Conservation (phyloP, 179 eudicot species). For the Amaranthus tricolor region DNA sequence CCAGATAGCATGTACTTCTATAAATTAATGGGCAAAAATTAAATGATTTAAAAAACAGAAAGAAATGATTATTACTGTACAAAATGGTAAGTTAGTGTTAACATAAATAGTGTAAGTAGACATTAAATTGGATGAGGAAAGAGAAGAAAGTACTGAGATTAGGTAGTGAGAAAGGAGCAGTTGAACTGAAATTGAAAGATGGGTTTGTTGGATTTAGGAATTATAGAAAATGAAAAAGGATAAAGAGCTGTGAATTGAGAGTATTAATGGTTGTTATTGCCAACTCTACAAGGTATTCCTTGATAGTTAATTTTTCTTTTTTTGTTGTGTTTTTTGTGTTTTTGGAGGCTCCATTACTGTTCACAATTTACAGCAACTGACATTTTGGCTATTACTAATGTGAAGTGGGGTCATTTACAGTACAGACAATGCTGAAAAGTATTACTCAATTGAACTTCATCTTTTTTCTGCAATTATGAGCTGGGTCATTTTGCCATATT, state of each 20-base stretch:
- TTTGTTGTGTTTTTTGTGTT: constrained; percentile 3
- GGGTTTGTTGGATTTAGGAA: constrained; percentile 9
- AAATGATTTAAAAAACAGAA: constrained; percentile 19
- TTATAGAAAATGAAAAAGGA: constrained; percentile 8
- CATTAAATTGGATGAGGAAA: constrained; percentile 19
- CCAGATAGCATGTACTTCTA: background rate
- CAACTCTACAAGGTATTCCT: constrained; percentile 81
- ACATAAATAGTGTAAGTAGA: background rate
- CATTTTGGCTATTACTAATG: background rate
- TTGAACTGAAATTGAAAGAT: constrained; percentile 24
- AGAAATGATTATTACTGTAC: constrained; percentile 19
- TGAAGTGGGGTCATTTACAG: background rate
- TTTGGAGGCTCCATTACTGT: constrained; percentile 11
- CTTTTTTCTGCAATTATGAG: constrained; percentile 12
- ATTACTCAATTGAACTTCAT: constrained; percentile 19
- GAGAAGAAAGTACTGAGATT: constrained; percentile 19
- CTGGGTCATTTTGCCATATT: constrained; percentile 12
- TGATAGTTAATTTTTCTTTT: background rate
- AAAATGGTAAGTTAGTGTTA: background rate
- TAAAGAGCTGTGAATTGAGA: background rate
- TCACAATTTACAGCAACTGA: background rate
- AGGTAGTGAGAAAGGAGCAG: constrained; percentile 29
- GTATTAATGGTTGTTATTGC: constrained; percentile 43
- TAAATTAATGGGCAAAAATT: constrained; percentile 13
- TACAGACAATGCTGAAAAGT: constrained; percentile 15